Evolutionary conservation across 345 rosid genomes (phyloP).

Genomic region (Eucalyptus guilfoylei): DNA sequence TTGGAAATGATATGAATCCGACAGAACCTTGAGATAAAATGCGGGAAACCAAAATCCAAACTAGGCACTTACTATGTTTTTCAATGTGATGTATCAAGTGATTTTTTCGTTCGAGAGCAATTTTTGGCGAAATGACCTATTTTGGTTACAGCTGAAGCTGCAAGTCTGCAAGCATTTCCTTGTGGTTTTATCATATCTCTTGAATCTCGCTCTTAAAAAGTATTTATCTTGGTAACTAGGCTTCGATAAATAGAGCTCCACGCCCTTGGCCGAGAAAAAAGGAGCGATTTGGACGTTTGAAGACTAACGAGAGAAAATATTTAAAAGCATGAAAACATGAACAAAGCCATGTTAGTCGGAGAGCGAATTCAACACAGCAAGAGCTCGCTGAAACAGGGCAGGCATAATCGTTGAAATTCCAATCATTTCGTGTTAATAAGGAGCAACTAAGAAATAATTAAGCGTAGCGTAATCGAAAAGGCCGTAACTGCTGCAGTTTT

Average conservation of each 20-base stretch:
- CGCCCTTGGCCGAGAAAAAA: not conserved
- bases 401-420: not conserved
- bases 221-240: not conserved
- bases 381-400: not conserved
- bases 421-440: not conserved
- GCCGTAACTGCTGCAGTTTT: not conserved
- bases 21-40: accelerated
- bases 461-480: not conserved
- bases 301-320: not conserved
- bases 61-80: not conserved
- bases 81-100: accelerated
- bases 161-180: accelerated
- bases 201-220: not conserved
- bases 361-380: not conserved
- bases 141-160: accelerated
- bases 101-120: accelerated
- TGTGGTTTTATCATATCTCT: accelerated
- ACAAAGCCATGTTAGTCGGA: not conserved
- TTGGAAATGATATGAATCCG: accelerated
- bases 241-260: not conserved
- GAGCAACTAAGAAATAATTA: not conserved
- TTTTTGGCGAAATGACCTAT: accelerated
- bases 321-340: not conserved
- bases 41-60: not conserved
- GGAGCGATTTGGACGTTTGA: not conserved